phyloP scores from a whole-genome alignment of 1,284 basidiomycete species.

The Puccinia horiana region DNA sequence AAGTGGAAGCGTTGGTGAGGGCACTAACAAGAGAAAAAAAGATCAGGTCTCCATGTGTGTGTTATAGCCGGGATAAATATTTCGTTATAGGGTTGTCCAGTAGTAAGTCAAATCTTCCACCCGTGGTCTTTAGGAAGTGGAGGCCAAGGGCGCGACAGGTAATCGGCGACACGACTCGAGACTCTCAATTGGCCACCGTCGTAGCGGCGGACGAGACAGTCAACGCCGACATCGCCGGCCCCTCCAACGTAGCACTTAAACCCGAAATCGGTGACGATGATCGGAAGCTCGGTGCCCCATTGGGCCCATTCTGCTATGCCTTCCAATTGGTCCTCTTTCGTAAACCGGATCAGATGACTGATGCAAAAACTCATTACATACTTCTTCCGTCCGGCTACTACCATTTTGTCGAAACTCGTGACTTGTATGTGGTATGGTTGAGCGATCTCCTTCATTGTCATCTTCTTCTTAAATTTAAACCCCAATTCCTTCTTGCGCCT shows the following conservation, averaged over 20 bases:
- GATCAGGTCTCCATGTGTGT: not conserved
- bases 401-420: not conserved
- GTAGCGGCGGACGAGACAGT: constrained; percentile 1
- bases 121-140: constrained; percentile 11
- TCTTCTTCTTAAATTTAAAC: not conserved
- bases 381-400: not conserved
- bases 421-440: not conserved
- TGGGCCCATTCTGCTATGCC: not conserved
- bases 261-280: not conserved
- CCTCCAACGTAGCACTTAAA: constrained; percentile 12
- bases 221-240: not conserved
- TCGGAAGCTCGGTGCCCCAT: constrained; percentile 2
- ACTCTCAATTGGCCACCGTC: not conserved
- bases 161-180: not conserved
- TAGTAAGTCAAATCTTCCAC: not conserved
- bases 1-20: not conserved
- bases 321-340: constrained; percentile 7
- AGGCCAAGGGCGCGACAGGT: not conserved
- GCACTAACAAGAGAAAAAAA: not conserved
- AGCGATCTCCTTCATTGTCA: not conserved
- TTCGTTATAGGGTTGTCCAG: not conserved
- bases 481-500: not conserved
- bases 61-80: not conserved
- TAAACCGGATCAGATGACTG: not conserved
- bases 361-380: constrained; percentile 2